Base-by-base conservation (phyloP, 2,329 filamentous ascomycete species). In the Macrophomina phaseolina region DNA sequence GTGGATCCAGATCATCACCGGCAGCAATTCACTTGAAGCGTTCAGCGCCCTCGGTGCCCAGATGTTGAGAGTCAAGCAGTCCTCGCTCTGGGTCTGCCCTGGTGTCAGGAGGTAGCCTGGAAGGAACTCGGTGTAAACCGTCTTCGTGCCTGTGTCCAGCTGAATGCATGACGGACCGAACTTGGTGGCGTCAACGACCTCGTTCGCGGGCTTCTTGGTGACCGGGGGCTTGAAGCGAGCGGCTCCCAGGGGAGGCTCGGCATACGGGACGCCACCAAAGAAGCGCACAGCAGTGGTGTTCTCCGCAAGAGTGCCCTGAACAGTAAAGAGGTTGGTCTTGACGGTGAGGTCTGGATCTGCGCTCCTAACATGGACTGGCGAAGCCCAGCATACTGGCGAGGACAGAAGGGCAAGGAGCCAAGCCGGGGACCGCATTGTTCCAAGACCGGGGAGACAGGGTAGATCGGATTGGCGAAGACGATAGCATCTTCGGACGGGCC, bases 1-100 rank as follows among this genome's bases (percentile, higher is more conserved):
- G 67, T 82, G 77, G 62, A 83, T 74, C 62, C 77, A 78, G 2
- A 83, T 73, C 36, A 82, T 70, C 5, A 83, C 78, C 1, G 80
- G 75, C 42, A 79, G 76, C 16, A 71, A 67, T 12, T 66, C 66
- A 52, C 71, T 64, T 14, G 70, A 55, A 4, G 70, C 67, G 14
- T 70, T 71, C 0, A 46, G 53, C 6, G 68, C 69, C 45, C 65
- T 67, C 61, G 78, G 78, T 1, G 73, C 70, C 75, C 73, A 76
- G 4, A 77, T 71, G 55, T 76, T 76, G 52, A 77, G 62, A 2
- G 71, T 73, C n/a, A 76, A 68, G 66, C 74, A 77, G 45, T 76
- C 74, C 38, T 77, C 75, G 61, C 71, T 73, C 28, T 66, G 60
- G 28, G 53, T 11, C 30, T 71, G 69, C 4, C 70, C 71, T 11